Base-by-base conservation (phyloP, 176 grass and related monocot species). In the Triticum dicoccoides region DNA sequence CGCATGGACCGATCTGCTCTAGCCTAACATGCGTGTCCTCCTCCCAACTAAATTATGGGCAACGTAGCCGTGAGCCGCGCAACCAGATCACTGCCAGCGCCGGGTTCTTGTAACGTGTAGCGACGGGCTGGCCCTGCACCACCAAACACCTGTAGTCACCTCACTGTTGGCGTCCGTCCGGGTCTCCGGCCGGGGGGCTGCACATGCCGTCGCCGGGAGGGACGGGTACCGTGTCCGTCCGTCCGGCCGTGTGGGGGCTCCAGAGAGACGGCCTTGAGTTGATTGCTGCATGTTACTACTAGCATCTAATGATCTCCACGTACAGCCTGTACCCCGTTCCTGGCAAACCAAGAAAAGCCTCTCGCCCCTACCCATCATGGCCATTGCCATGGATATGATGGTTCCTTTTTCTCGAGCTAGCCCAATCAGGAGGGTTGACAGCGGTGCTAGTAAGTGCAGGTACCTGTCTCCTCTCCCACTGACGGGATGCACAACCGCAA, bases 291-390 rank as follows among this genome's bases (percentile, higher is more conserved):
- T 68, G 79, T 65, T 14, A 49, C 45, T 81, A 51, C 64, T 69
- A 15, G 3, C 64, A 20, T 61, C 51, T 17, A 30, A 45, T 78
- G 11, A 17, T 77, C 45, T 59, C 11, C 13, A 17, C 30, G 42
- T 37, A 71, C 42, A 12, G 11, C 44, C 76, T 78, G 45, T 38
- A 9, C 32, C 34, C 21, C 32, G 52, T 86, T 90, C 84, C 79
- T 87, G 74, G 54, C 52, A 87, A 23, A 68, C 87, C 45, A 84
- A 86, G 85, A 87, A 91, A 87, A 80, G 85, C 35, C 9, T 18
- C 72, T 49, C 4, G 38, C 52, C 83, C 8, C 44, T 23, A 47
- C 42, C 42, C 49, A 63, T 73, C 15, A 73, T 83, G 47, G 6
- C 18, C 52, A 25, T 17, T 54, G 51, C n/a, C 15, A 44, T 74